A percentile compares a stretch with the other conserved stretches of the same genome.
These are phyloP conservation scores for Linnemannia zychae DNA, from an alignment of 192 early-diverging fungal genomes.

Conservation along the genomic window DNA sequence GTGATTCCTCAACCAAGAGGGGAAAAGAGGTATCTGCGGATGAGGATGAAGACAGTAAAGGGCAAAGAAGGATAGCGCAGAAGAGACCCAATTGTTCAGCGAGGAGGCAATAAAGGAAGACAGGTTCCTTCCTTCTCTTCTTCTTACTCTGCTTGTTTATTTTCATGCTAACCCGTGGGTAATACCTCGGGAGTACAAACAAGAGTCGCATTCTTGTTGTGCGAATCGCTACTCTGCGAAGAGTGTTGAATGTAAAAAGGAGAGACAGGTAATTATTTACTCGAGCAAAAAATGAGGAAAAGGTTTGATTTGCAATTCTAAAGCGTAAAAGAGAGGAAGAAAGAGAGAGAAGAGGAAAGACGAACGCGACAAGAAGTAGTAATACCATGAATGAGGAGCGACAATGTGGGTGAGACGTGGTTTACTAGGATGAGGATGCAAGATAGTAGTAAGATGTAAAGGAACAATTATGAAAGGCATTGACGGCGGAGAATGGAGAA, in stretches of 20 bases:
- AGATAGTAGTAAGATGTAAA: background rate
- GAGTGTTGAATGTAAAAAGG: background rate
- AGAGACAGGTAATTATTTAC: background rate
- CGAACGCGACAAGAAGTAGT: background rate
- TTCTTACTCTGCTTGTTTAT: no score
- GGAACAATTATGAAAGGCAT: background rate
- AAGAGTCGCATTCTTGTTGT: no score
- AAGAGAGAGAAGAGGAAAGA: background rate
- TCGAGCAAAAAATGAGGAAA: background rate
- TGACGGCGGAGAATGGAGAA: background rate
- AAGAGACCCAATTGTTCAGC: no score
- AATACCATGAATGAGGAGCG: background rate
- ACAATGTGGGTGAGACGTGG: background rate
- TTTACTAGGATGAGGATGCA: background rate
- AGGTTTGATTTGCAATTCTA: background rate
- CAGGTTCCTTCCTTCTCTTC: no score
- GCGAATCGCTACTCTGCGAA: no score
- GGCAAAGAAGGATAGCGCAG: no score
- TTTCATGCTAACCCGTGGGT: no score
- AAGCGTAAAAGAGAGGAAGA: background rate
- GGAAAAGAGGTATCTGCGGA: no score
- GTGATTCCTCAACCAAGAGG: no score
- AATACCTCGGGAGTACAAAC: no score
- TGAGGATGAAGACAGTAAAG: no score
- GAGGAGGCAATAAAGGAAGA: no score